Evolutionary conservation across 208 protist species (phyloP).

Genomic region (Jaenimonas drosophilae): DNA sequence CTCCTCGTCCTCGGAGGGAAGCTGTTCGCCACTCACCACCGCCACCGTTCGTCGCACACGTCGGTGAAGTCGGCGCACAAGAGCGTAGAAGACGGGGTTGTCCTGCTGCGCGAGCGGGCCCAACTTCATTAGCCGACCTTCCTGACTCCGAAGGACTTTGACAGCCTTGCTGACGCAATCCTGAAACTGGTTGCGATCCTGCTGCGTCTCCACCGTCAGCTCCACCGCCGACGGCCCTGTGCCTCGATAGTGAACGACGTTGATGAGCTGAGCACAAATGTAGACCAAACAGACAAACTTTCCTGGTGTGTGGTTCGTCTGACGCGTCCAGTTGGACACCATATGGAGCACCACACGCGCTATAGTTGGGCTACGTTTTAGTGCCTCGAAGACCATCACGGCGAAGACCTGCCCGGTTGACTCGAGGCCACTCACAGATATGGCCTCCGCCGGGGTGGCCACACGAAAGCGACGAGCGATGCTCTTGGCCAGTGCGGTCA

Average conservation of each 20-base stretch:
- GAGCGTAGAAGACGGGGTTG: conserved; percentile 56
- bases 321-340: conserved; percentile 76
- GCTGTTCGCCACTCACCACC: conserved; percentile 32
- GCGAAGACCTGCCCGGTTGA: conserved; percentile 66
- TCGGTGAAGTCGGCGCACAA: conserved; percentile 51
- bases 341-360: conserved; percentile 77
- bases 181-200: conserved; percentile 61
- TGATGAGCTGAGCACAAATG: conserved; percentile 72
- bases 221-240: conserved; percentile 39
- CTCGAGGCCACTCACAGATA: conserved; percentile 36
- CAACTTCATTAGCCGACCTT: conserved; percentile 46
- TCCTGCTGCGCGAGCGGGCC: conserved; percentile 34
- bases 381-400: conserved; percentile 82
- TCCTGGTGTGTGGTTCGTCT: conserved; percentile 54
- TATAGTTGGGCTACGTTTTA: conserved; percentile 79
- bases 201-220: conserved; percentile 52
- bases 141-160: conserved; percentile 39
- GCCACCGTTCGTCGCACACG: conserved; percentile 33
- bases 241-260: conserved; percentile 46
- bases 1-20: conserved; percentile 12
- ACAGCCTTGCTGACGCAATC: conserved; percentile 52
- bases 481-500: conserved; percentile 72
- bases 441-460: conserved; percentile 48
- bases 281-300: conserved; percentile 80
- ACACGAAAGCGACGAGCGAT: conserved; percentile 78